Conservation (phyloP, 1,139 yeast species). For the Hyphopichia burtonii region DNA sequence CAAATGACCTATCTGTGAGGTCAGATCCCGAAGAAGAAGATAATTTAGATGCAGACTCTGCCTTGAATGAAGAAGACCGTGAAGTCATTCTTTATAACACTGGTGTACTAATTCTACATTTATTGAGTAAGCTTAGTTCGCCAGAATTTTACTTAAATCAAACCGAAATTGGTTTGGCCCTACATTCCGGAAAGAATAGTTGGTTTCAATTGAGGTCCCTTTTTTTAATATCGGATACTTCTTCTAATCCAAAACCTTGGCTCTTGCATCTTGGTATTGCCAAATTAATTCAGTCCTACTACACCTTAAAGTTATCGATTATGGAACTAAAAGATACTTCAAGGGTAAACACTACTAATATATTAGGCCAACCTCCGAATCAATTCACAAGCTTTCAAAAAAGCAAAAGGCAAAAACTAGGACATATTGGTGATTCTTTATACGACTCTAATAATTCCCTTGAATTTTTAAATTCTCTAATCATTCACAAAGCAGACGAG, state of each 20-base stretch:
- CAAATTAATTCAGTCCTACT: constrained; percentile 27
- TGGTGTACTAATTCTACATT: constrained; percentile 21
- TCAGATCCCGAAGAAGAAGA: constrained; percentile 7
- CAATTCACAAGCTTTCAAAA: constrained; percentile 4
- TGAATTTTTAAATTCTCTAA: constrained; percentile 21
- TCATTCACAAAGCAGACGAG: constrained; percentile 14
- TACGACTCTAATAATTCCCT: constrained; percentile 12
- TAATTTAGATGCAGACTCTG: neutral
- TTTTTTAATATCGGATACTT: constrained; percentile 15
- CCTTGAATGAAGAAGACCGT: constrained; percentile 7
- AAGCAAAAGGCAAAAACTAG: constrained; percentile 20
- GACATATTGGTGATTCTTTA: constrained; percentile 16
- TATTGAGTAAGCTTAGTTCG: constrained; percentile 15
- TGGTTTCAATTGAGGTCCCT: constrained; percentile 32
- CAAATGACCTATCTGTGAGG: constrained; percentile 4
- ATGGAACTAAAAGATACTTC: neutral
- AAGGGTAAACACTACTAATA: neutral
- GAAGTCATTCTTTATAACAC: constrained; percentile 17
- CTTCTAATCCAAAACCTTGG: constrained; percentile 25
- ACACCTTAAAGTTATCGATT: constrained; percentile 13
- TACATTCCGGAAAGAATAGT: constrained; percentile 8
- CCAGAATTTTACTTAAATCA: constrained; percentile 16
- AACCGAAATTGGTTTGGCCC: constrained; percentile 19
- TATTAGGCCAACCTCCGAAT: neutral
- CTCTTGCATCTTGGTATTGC: constrained; percentile 28